Percentiles rank a stretch among this genome's conserved stretches.
Evolutionary conservation across 2,329 filamentous ascomycete species (phyloP).

Genomic region (Ampelomyces quisqualis): DNA sequence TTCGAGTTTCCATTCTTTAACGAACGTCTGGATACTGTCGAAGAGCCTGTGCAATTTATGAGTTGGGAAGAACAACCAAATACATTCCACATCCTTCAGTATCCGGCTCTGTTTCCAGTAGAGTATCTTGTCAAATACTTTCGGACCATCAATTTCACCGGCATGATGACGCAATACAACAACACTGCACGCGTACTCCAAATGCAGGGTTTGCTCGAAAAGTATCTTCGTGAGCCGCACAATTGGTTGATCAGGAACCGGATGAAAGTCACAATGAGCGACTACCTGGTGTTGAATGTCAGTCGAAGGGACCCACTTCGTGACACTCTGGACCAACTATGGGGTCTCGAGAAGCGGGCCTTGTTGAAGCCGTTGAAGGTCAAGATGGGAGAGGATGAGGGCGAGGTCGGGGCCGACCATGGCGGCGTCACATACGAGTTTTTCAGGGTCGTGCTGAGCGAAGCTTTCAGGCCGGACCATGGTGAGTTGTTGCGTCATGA

Average conservation of each 20-base stretch:
- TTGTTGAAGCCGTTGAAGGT: constrained; percentile 85
- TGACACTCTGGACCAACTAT: constrained; percentile 75
- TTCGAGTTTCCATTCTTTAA: constrained; percentile 76
- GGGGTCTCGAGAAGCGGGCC: constrained; percentile 80
- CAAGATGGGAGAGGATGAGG: constrained; percentile 73
- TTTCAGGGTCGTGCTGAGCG: constrained; percentile 78
- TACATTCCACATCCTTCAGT: constrained; percentile 73
- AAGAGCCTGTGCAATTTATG: constrained; percentile 68
- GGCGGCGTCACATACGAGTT: constrained; percentile 97
- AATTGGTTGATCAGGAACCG: constrained; percentile 31
- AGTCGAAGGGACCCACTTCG: constrained; percentile 45
- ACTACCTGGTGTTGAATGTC: constrained; percentile 50
- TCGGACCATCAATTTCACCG: constrained; percentile 80
- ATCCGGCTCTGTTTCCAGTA: constrained; percentile 75
- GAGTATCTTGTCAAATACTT: constrained; percentile 78
- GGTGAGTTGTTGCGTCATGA: constrained; percentile 45
- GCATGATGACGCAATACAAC: constrained; percentile 80
- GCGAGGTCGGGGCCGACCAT: constrained; percentile 88
- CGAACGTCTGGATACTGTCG: constrained; percentile 71
- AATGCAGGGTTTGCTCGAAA: constrained; percentile 29
- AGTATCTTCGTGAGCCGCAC: constrained; percentile 26
- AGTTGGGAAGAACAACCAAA: constrained; percentile 64
- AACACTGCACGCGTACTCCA: constrained; percentile 31
- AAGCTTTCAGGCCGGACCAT: constrained; percentile 75
- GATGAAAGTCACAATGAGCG: constrained; percentile 39